These are phyloP conservation scores for Coriaria nepalensis DNA, from an alignment of 306 rosid species.

Conservation along the genomic window DNA sequence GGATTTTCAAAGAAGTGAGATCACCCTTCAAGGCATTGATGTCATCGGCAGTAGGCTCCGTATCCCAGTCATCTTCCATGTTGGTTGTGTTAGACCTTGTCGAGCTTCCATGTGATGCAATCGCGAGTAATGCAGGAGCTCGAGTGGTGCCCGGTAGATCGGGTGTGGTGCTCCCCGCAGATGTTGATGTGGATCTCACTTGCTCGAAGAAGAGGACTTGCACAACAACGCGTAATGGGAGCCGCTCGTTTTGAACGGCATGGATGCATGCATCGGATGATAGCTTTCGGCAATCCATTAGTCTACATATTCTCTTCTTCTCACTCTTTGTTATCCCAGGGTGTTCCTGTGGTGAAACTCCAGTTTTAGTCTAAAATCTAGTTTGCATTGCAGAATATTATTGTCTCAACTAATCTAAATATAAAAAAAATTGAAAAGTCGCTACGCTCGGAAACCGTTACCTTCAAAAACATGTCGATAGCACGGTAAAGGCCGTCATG, in stretches of 20 bases:
- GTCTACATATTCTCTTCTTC: slow-evolving; percentile 64
- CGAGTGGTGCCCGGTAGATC: slow-evolving; percentile 51
- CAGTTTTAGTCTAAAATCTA: neutral
- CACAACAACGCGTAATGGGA: slow-evolving; percentile 70
- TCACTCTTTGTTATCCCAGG: slow-evolving; percentile 81
- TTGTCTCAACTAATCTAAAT: too few relatives aligned
- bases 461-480: slow-evolving; percentile 83
- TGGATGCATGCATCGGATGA: slow-evolving; percentile 89
- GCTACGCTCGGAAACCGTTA: neutral
- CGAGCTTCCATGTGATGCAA: slow-evolving; percentile 71
- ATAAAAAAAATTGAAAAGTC: too few relatives aligned
- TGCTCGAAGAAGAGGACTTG: slow-evolving; percentile 95
- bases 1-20: slow-evolving; percentile 33
- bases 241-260: slow-evolving; percentile 87
- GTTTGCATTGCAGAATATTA: too few relatives aligned
- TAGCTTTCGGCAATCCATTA: slow-evolving; percentile 86
- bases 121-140: slow-evolving; percentile 35
- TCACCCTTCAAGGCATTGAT: slow-evolving; percentile 59
- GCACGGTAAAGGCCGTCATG: slow-evolving; percentile 90
- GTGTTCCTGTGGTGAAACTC: slow-evolving; percentile 53
- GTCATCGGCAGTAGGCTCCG: slow-evolving; percentile 54
- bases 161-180: slow-evolving; percentile 49
- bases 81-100: slow-evolving; percentile 62
- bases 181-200: slow-evolving; percentile 45
- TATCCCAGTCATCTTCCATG: slow-evolving; percentile 84